These are phyloP conservation scores for Gentiana straminea DNA, from an alignment of 257 asterid species.

Conservation along the genomic window DNA sequence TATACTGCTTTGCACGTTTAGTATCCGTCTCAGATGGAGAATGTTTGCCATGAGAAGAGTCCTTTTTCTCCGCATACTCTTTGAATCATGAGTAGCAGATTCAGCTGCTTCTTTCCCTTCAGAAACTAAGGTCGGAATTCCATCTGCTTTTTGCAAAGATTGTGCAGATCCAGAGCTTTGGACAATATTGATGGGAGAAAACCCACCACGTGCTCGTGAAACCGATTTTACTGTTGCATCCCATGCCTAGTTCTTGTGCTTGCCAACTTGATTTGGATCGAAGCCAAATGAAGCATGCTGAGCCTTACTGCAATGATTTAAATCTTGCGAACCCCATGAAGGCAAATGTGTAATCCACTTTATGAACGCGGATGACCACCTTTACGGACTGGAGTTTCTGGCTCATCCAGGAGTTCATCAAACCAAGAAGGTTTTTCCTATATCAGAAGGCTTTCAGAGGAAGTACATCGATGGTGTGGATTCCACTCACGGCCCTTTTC, in stretches of 20 bases:
- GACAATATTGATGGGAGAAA: slow-evolving; percentile 33
- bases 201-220: slow-evolving; percentile 31
- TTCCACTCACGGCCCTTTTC: slow-evolving; percentile 48
- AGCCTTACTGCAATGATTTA: slow-evolving; percentile 40
- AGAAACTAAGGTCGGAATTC: slow-evolving; percentile 32
- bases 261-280: slow-evolving; percentile 32
- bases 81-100: slow-evolving; percentile 35
- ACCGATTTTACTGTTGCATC: slow-evolving; percentile 40
- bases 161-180: slow-evolving; percentile 32
- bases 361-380: slow-evolving; percentile 96
- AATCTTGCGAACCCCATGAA: slow-evolving; percentile 69
- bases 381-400: slow-evolving; percentile 79
- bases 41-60: slow-evolving; percentile 21
- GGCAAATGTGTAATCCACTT: slow-evolving; percentile 52
- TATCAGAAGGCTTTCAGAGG: slow-evolving; percentile 64
- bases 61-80: slow-evolving; percentile 47
- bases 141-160: slow-evolving; percentile 45
- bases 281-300: slow-evolving; percentile 31
- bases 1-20: slow-evolving; percentile 92
- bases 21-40: slow-evolving; percentile 64
- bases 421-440: slow-evolving; percentile 95
- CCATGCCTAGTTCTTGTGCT: slow-evolving; percentile 46
- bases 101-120: slow-evolving; percentile 47
- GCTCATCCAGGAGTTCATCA: slow-evolving; percentile 84
- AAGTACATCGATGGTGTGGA: slow-evolving; percentile 74